Base-by-base conservation (phyloP, 495 filamentous ascomycete genomes). In the Jackrogersella minutella region DNA sequence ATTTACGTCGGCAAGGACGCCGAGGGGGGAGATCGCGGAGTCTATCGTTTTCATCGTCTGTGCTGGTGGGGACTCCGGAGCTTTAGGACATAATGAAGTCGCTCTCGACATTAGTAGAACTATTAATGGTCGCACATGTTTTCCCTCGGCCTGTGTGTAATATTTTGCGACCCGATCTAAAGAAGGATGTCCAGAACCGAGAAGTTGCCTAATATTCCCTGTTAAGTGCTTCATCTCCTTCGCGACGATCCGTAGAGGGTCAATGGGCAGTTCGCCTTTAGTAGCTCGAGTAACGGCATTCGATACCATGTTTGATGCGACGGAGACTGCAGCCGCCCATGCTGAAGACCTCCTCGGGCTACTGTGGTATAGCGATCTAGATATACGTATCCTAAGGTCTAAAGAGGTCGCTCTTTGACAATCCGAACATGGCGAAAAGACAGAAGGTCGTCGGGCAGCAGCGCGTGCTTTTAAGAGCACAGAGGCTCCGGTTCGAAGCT, bases 81-180 rank as follows among this genome's bases (percentile, higher is more conserved):
- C 61, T 75, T 91, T 93, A 33, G 94, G 90, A 57, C 90, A 87
- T 66, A 90, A 78, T 14, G 91, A 87, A 1, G 93, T 97, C 0
- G 95, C 95, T 70, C 92, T 87, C 36, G 93, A 93, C 95, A 99
- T 97, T 56, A 99, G 87, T 47, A 99, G 84, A 24, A 99, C 91
- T 50, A 99, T 87, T 74, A 97, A 85, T 2, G 95, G 95, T 64
- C 95, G 90, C 66, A 98, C 90, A 76, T 97, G 96, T 77, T 99
- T 99, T 52, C 95, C 95, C 77, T 97, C 93, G 51, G 90, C 90
- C 68, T 91, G 88, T n/a, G 95, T 97, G 74, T 99, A 99, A 82
- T 99, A 98, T 75, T 98, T 99, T 26, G 96, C 92, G 13, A 96
- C 93, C 50, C 90, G 94, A 72, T 99, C 96, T 37, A 99, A 83